Percentiles rank a stretch among this genome's conserved stretches.
Evolutionary conservation across 345 rosid species (phyloP).

Genomic region (Eucalyptus microcorys): DNA sequence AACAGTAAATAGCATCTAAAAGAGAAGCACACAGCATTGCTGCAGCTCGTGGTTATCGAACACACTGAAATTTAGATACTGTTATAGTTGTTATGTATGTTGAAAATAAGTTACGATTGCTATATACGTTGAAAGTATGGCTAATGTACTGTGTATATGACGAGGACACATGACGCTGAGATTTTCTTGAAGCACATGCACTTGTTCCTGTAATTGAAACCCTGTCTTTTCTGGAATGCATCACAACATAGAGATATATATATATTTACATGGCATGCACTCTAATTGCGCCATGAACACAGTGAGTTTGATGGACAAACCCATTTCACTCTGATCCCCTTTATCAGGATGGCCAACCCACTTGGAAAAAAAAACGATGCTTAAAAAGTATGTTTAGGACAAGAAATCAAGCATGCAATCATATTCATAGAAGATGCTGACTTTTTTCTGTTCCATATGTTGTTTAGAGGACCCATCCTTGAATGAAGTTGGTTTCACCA

Average conservation of each 20-base stretch:
- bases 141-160: not conserved
- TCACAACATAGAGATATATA: too few species aligned
- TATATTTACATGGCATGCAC: not conserved
- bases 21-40: not conserved
- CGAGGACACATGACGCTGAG: not conserved
- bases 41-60: not conserved
- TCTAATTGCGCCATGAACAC: not conserved
- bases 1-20: not conserved
- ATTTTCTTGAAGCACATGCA: not conserved
- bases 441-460: not conserved
- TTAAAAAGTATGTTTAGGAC: not conserved
- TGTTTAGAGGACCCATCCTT: slow-evolving; percentile 67
- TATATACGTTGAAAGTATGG: not conserved
- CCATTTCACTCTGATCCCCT: too few species aligned
- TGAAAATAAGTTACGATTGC: not conserved
- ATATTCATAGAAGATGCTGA: not conserved
- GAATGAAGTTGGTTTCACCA: slow-evolving; percentile 46
- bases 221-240: not conserved
- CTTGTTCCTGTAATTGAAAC: not conserved
- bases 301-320: not conserved
- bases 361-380: not conserved
- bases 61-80: not conserved
- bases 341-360: not conserved
- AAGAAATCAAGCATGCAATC: not conserved
- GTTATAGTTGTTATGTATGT: not conserved